A percentile compares a stretch with the other conserved stretches of the same genome.
These are phyloP conservation scores for Aspergillus vadensis DNA, from an alignment of 2,329 filamentous ascomycete genomes.

Conservation along the genomic window DNA sequence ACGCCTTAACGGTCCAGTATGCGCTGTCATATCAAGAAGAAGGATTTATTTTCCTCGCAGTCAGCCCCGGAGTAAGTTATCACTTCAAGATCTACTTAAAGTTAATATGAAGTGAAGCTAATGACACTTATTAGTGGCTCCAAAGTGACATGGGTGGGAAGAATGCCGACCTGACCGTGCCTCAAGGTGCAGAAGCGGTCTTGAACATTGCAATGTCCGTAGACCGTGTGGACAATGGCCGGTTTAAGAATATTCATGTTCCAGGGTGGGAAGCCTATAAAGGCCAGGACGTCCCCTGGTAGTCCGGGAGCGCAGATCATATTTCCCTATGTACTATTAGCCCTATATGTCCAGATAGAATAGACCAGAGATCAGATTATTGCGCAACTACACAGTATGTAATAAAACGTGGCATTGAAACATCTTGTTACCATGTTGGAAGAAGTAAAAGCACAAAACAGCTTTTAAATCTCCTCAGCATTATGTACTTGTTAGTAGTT, in stretches of 20 bases:
- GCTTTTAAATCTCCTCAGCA: no score
- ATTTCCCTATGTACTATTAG: neutral
- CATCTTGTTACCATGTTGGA: no score
- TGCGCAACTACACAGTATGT: no score
- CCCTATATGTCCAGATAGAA: neutral
- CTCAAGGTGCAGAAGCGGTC: slow-evolving; percentile 6
- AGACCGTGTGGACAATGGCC: neutral
- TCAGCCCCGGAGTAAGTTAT: slow-evolving; percentile 50
- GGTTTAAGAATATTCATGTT: slow-evolving; percentile 10
- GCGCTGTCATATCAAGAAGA: slow-evolving; percentile 34
- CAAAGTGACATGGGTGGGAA: slow-evolving; percentile 14
- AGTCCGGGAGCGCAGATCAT: neutral
- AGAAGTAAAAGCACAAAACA: no score
- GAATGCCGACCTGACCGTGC: slow-evolving; percentile 12
- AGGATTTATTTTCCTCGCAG: slow-evolving; percentile 47
- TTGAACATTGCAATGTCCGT: neutral
- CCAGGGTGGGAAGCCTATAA: slow-evolving; percentile 12
- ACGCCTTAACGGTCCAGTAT: slow-evolving; percentile 49
- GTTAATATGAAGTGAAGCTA: no score
- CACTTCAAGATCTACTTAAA: no score
- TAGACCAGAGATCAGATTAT: no score
- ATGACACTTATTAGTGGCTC: slow-evolving; percentile 1
- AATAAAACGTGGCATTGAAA: no score
- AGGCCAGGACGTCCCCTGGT: slow-evolving; percentile 7
- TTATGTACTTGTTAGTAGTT: no score